Conservation (phyloP, 2,329 filamentous ascomycete genomes). For the Sphaceloma murrayae region DNA sequence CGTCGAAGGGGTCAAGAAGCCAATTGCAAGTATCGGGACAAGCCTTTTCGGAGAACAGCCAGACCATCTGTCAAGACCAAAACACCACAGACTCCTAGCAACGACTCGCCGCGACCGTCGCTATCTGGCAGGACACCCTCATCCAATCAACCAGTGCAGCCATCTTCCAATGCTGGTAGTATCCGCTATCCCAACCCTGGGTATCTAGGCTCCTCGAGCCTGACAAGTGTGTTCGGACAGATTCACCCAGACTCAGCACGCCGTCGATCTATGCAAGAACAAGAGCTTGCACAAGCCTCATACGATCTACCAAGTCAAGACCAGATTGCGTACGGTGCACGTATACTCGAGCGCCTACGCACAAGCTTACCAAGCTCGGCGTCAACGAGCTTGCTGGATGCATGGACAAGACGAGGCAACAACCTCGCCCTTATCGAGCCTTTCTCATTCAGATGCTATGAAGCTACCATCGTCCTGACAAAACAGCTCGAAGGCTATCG, state of each 20-base stretch:
- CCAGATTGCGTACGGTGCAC: slow-evolving; percentile 21
- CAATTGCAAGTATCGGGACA: slow-evolving; percentile 24
- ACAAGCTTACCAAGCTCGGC: slow-evolving; percentile 17
- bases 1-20: slow-evolving; percentile 19
- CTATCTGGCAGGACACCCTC: too few species aligned
- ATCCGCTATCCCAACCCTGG: slow-evolving; percentile 30
- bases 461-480: slow-evolving; percentile 18
- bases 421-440: slow-evolving; percentile 25
- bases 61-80: too few species aligned
- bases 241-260: slow-evolving; percentile 22
- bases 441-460: slow-evolving; percentile 22
- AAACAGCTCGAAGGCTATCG: slow-evolving; percentile 17
- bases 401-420: slow-evolving; percentile 24
- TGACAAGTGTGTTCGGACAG: slow-evolving; percentile 28
- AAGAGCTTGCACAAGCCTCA: too few species aligned
- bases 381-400: slow-evolving; percentile 21
- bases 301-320: slow-evolving; percentile 19
- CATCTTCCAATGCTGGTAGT: too few species aligned
- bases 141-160: too few species aligned
- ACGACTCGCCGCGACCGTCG: background rate
- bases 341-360: slow-evolving; percentile 20
- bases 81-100: too few species aligned
- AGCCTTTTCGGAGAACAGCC: slow-evolving; percentile 27
- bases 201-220: slow-evolving; percentile 28
- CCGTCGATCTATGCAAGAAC: too few species aligned